These are phyloP conservation scores for Macrophomina tecta DNA, from an alignment of 2,329 filamentous ascomycete species.

Conservation along the genomic window DNA sequence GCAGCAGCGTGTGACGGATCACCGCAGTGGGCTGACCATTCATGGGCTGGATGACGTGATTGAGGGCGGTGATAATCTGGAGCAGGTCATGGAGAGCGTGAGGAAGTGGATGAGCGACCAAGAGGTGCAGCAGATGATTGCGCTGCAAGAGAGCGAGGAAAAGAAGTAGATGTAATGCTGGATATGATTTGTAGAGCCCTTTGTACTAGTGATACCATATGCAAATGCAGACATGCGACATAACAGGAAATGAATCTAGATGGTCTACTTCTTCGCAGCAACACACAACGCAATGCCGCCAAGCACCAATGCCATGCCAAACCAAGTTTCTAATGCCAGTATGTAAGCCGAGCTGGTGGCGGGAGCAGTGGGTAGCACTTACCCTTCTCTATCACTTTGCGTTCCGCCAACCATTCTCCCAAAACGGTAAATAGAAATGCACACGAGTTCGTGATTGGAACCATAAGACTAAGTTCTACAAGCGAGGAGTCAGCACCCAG, in stretches of 20 bases:
- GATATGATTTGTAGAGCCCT: neutral
- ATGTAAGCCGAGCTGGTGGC: conserved; percentile 27
- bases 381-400: conserved; percentile 86
- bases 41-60: conserved; percentile 84
- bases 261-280: conserved; percentile 54
- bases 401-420: conserved; percentile 93
- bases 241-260: neutral
- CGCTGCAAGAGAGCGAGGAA: conserved; percentile 38
- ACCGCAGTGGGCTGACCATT: conserved; percentile 79
- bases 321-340: conserved; percentile 70
- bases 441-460: conserved; percentile 92
- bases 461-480: conserved; percentile 85
- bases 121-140: conserved; percentile 74
- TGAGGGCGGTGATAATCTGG: conserved; percentile 73
- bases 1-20: conserved; percentile 85
- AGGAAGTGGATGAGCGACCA: conserved; percentile 74
- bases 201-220: conserved; percentile 14
- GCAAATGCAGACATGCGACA: neutral
- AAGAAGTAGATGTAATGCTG: conserved; percentile 4
- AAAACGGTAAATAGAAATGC: conserved; percentile 96
- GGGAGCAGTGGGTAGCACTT: conserved; percentile 39
- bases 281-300: conserved; percentile 85
- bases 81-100: conserved; percentile 79
- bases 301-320: conserved; percentile 81
- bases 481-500: neutral